These are phyloP conservation scores for Dictyostelium capitatum DNA, from an alignment of 78 protist genomes.

Conservation along the genomic window DNA sequence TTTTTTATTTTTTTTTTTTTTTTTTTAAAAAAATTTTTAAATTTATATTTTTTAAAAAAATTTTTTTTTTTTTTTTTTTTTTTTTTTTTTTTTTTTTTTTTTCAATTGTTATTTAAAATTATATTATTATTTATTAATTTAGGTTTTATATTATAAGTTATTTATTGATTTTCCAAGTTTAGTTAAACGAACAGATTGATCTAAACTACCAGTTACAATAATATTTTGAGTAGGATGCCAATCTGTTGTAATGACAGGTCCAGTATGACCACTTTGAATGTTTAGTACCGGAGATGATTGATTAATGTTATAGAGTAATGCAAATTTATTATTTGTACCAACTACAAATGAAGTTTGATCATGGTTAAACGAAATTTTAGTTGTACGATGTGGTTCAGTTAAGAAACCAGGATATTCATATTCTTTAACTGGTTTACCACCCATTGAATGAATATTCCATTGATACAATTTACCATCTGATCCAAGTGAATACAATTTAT, in stretches of 20 bases:
- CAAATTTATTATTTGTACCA: slow-evolving; percentile 60
- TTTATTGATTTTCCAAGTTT: slow-evolving; percentile 19
- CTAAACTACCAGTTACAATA: slow-evolving; percentile 58
- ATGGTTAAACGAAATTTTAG: slow-evolving; percentile 57
- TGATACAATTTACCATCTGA: slow-evolving; percentile 50
- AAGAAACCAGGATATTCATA: slow-evolving; percentile 79
- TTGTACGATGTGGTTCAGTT: slow-evolving; percentile 51
- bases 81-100: too few relatives aligned
- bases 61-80: too few relatives aligned
- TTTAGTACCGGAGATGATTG: slow-evolving; percentile 31
- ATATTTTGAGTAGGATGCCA: slow-evolving; percentile 49
- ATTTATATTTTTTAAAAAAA: too few relatives aligned
- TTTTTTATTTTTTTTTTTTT: too few relatives aligned
- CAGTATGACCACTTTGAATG: slow-evolving; percentile 40
- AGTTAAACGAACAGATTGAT: slow-evolving; percentile 57
- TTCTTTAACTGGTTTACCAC: slow-evolving; percentile 59
- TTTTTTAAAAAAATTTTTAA: too few relatives aligned
- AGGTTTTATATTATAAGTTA: not conserved
- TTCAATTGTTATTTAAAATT: too few relatives aligned
- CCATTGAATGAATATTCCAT: slow-evolving; percentile 71
- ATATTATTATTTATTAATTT: not conserved
- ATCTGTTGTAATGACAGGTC: slow-evolving; percentile 59
- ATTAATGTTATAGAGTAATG: slow-evolving; percentile 56
- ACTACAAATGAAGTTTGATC: slow-evolving; percentile 50
- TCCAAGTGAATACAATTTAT: slow-evolving; percentile 54